Percentiles rank a stretch among this genome's conserved stretches.
Evolutionary conservation across 2,329 filamentous ascomycete species (phyloP).

Genomic region (Talaromyces sp.): DNA sequence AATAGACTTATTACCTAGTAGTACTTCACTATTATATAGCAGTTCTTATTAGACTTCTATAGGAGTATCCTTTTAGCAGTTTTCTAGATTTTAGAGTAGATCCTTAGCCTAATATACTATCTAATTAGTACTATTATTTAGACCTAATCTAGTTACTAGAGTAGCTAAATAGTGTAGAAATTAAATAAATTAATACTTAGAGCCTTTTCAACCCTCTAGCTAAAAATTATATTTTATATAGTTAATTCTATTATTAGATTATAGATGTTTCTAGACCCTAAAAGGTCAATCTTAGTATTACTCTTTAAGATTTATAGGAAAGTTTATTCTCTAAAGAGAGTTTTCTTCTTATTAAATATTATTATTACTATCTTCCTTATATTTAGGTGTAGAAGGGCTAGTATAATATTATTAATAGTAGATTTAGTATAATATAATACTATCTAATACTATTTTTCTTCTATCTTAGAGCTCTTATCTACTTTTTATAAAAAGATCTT

Average conservation of each 20-base stretch:
- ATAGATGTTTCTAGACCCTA: not conserved
- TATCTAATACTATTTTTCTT: not conserved
- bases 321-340: no score
- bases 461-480: not conserved
- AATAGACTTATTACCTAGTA: not conserved
- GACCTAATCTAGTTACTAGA: not conserved
- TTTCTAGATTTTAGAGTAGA: not conserved
- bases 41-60: no score
- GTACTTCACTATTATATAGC: no score
- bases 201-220: not conserved
- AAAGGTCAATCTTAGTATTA: no score
- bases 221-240: not conserved
- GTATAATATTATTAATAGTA: not conserved
- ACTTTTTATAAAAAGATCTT: not conserved
- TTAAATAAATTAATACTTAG: not conserved
- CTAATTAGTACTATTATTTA: no score
- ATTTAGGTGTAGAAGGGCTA: no score
- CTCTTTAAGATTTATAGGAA: no score
- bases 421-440: not conserved
- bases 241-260: not conserved
- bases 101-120: not conserved
- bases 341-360: not conserved
- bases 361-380: not conserved
- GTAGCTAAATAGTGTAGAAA: not conserved
- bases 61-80: not conserved